A percentile compares a stretch with the other conserved stretches of the same genome.
Evolutionary conservation across 495 filamentous ascomycete genomes (phyloP).

Genomic region (Jackrogersella multiformis): DNA sequence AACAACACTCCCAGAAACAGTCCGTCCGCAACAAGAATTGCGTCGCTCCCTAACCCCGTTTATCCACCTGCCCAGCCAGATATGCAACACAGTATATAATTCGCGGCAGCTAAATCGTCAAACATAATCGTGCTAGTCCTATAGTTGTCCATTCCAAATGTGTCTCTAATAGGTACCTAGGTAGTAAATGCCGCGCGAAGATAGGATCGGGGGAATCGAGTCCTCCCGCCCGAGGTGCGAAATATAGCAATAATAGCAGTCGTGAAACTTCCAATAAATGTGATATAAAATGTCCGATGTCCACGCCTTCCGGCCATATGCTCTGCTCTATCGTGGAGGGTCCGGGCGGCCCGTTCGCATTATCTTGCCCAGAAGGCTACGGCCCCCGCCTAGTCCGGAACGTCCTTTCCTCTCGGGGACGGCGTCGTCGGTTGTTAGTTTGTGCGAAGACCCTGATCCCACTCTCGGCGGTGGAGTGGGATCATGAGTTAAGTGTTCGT

Average conservation of each 20-base stretch:
- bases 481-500: constrained; percentile 35
- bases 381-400: constrained; percentile 19
- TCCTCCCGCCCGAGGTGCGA: not conserved
- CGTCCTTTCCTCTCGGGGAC: constrained; percentile 27
- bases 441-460: constrained; percentile 7
- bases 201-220: not conserved
- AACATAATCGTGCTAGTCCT: constrained; percentile 1
- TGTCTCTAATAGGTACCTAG: constrained; percentile 4
- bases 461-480: not conserved
- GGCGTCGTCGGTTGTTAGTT: constrained; percentile 3
- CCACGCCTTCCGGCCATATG: not conserved
- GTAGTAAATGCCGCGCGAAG: constrained; percentile 1
- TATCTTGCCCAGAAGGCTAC: constrained; percentile 28
- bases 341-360: constrained; percentile 36
- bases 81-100: constrained; percentile 19
- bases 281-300: not conserved
- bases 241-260: not conserved
- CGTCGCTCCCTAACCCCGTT: constrained; percentile 29
- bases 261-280: not conserved
- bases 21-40: too few species aligned
- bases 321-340: constrained; percentile 22
- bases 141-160: constrained; percentile 8
- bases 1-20: too few species aligned
- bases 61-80: constrained; percentile 14
- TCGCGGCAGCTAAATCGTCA: constrained; percentile 9